Base-by-base conservation (phyloP, 2,329 filamentous ascomycete genomes). In the Aspergillus chevalieri region DNA sequence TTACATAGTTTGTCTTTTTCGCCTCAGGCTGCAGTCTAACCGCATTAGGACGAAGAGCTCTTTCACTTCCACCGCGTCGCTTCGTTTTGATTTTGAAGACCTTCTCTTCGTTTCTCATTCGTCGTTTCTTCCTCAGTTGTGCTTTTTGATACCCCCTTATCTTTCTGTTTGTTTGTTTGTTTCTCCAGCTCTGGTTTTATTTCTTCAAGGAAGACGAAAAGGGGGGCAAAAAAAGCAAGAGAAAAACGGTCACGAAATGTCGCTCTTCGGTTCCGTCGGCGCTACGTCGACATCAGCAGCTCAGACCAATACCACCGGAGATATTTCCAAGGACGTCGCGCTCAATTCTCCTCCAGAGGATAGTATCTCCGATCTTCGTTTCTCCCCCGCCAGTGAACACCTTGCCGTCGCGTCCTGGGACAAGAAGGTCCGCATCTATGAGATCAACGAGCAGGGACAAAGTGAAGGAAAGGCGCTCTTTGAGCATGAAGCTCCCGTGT, bases 371-470 rank as follows among this genome's bases (percentile, higher is more conserved):
- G 89, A 90, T 65, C 79, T 98, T 52, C 77, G 83, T 44, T 98
- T 96, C 74, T 91, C 86, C 12, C 83, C 86, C 1, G 78, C 78
- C 47, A 80, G 74, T 57, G 89, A 97, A 62, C 87, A 94, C 66
- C 78, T 98, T 15, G 90, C 92, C 21, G 88, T 96, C 33, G 78
- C 89, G 44, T 95, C 89, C 61, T 98, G 93, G 93, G 93, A 98
- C 73, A 95, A 94, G 76, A 95, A 95, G 70, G 89, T 97, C 55
- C 86, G 91, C 65, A 92, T 98, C 66, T 98, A 97, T 74, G 89
- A 97, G 70, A 89, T 97, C 66, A 83, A 85, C 57, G 74, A 73
- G 49, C 83, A 83, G 57, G 89, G 90, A 41, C 81, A 87, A 65
- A 92, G 87, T 64, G 83, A 89, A 66, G 90, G 89, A 45, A 92